Conservation (phyloP, 352 stramenopile species). For the Phytophthora rubi region DNA sequence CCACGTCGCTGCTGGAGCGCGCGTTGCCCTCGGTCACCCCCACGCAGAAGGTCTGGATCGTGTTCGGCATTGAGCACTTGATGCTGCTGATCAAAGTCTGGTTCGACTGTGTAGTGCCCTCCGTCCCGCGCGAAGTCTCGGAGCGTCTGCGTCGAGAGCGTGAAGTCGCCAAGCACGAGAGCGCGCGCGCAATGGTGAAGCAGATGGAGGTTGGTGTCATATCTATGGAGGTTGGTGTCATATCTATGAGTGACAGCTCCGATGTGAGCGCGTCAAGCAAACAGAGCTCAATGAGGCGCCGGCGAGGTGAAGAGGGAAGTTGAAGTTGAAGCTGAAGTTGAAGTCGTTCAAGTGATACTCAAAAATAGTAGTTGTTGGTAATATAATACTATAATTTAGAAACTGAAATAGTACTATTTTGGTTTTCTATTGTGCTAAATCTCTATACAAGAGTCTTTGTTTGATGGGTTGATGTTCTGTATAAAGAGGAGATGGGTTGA, state of each 20-base stretch:
- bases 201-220: conserved; percentile 19
- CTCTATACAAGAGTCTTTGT: conserved; percentile 9
- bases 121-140: conserved; percentile 59
- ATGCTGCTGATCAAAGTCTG: conserved; percentile 72
- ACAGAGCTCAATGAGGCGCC: conserved; percentile 8
- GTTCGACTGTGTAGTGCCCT: conserved; percentile 63
- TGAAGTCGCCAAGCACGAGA: conserved; percentile 75
- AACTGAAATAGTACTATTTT: no score
- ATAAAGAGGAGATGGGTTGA: conserved; percentile 7
- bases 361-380: no score
- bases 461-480: not conserved
- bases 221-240: not conserved
- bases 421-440: not conserved
- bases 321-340: conserved; percentile 13
- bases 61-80: conserved; percentile 77
- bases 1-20: conserved; percentile 71
- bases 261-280: conserved; percentile 6
- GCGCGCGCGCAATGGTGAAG: conserved; percentile 62
- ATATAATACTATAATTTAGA: no score
- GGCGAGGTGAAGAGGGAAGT: conserved; percentile 3
- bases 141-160: conserved; percentile 58
- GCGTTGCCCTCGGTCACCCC: conserved; percentile 39
- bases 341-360: not conserved
- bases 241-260: conserved; percentile 4
- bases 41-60: conserved; percentile 78